Evolutionary conservation across 2,329 filamentous ascomycete genomes (phyloP).

Genomic region (Apiospora hydei): DNA sequence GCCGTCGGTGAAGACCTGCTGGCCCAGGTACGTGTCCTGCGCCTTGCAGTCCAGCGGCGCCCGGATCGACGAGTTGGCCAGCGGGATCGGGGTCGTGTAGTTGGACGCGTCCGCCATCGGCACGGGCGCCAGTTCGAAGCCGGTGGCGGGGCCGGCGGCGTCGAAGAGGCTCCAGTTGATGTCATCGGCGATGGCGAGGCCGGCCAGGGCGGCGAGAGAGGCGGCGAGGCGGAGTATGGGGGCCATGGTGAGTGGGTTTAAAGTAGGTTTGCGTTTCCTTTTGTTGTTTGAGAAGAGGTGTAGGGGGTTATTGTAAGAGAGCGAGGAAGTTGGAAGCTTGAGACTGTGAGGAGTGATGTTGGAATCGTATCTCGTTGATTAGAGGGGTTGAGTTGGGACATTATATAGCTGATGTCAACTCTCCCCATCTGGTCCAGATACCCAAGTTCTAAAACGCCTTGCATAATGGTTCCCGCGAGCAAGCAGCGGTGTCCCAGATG

Average conservation of each 20-base stretch:
- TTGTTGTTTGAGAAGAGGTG: not conserved
- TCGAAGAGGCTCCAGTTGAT: not conserved
- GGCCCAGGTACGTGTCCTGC: conserved; percentile 15
- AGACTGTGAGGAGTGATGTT: not conserved
- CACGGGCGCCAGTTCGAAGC: not conserved
- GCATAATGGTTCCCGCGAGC: not conserved
- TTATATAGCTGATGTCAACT: not conserved
- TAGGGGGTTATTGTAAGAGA: not conserved
- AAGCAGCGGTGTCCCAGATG: not conserved
- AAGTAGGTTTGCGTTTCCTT: not conserved
- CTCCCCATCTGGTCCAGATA: not conserved
- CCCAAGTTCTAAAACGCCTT: not conserved
- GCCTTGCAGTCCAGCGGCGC: conserved; percentile 9
- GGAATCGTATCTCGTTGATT: not conserved
- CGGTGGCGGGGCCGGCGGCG: not conserved
- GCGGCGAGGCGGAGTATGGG: not conserved
- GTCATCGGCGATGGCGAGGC: not conserved
- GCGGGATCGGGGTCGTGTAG: not conserved
- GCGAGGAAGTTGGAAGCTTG: not conserved
- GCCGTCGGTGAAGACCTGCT: not conserved
- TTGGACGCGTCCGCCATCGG: not conserved
- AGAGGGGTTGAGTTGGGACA: not conserved
- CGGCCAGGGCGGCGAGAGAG: not conserved
- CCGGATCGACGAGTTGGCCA: not conserved
- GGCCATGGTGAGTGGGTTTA: not conserved